Conservation (phyloP, 2,329 filamentous ascomycete species). For the Orbilia blumenaviensis region DNA sequence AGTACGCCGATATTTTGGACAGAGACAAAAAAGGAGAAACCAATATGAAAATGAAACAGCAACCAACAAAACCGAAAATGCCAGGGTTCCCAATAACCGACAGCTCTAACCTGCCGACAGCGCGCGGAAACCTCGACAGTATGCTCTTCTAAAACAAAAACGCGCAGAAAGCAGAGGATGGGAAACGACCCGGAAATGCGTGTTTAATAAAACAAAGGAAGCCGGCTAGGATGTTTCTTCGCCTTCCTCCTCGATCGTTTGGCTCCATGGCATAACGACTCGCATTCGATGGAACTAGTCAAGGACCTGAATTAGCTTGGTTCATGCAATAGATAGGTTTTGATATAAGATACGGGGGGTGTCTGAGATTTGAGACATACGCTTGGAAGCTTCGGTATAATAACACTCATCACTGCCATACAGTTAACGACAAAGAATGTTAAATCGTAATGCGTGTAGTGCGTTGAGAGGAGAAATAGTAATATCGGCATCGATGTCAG, state of each 20-base stretch:
- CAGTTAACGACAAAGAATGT: constrained; percentile 98
- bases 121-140: constrained; percentile 19
- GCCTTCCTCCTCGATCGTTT: constrained; percentile 47
- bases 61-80: neutral
- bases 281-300: constrained; percentile 47
- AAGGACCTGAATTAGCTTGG: neutral
- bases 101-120: neutral
- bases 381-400: constrained; percentile 94
- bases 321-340: neutral
- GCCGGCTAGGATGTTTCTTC: constrained; percentile 32
- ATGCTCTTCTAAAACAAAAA: constrained; percentile 48
- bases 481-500: constrained; percentile 91
- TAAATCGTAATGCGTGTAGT: constrained; percentile 98
- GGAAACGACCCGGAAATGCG: constrained; percentile 8
- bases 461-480: constrained; percentile 94
- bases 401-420: constrained; percentile 86
- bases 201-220: constrained; percentile 5
- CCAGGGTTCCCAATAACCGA: neutral
- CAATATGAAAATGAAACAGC: neutral
- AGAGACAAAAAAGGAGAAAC: constrained; percentile 1
- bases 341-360: constrained; percentile 1
- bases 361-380: constrained; percentile 67
- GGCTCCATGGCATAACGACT: constrained; percentile 52
- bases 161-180: neutral
- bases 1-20: constrained; percentile 33